Base-by-base conservation (phyloP, 192 early-diverging fungal species). In the Spinellus fusiger region DNA sequence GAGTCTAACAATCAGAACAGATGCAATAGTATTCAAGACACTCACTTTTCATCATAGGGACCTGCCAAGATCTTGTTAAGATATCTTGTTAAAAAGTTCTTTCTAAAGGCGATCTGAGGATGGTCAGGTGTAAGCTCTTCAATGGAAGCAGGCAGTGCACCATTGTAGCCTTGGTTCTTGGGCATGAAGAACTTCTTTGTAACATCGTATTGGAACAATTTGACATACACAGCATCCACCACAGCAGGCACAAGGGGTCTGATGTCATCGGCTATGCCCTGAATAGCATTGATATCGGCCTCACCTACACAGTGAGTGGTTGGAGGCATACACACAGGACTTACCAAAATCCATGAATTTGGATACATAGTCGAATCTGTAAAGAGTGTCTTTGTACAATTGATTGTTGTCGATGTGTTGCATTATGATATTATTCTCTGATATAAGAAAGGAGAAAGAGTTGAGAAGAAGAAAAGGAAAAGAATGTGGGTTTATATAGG, bases 71-170 rank as follows among this genome's bases (percentile, higher is more conserved):
- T 77, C 58, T 83, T 85, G 56, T 76, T 76, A 49, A 92, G 76
- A 61, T 91, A 92, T 53, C 80, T 82, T 18, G 65, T 69, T 56
- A 91, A 65, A 72, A 86, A 84, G 48, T 84, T 80, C 60, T 91
- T 92, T 52, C 90, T 75, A 76, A 92, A 92, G 54, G 82, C 86
- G 66, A 91, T 87, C 28, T 86, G 84, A 10, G 84, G 85, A 35
- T 81, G 77, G 7, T 79, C 65, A 56, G 83, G 69, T 18, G 65
- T 60, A 6, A 92, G 74, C 5, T 75, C 57, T 20, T 75, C 38
- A 3, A 75, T 49, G 18, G 79, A 52, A 18, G 69, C 57, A 40
- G 64, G 65, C 1, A 70, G 57, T 4, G 53, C 27, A 37, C 76
- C 73, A 10, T 74, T 56, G 32, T 85, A 82, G 0, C 86, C 88